Evolutionary conservation across 2,329 filamentous ascomycete species (phyloP).

Genomic region (Pseudovirgaria hyperparasitica): DNA sequence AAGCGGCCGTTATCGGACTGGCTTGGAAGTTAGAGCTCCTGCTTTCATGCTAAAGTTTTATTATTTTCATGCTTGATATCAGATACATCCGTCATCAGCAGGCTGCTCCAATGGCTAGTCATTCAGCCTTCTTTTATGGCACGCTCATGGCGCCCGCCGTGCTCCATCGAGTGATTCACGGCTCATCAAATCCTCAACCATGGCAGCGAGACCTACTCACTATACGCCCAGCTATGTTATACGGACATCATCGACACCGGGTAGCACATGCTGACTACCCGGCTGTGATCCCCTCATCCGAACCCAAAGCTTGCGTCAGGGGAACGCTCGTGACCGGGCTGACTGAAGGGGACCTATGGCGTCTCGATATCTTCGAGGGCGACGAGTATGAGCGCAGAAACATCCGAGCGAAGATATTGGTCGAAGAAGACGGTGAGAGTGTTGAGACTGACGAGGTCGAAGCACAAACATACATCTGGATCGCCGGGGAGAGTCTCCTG

Average conservation of each 20-base stretch:
- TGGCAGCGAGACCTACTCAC: constrained; percentile 43
- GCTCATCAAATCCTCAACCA: constrained; percentile 35
- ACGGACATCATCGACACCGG: constrained; percentile 56
- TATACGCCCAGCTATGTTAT: constrained; percentile 63
- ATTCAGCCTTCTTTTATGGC: constrained; percentile 53
- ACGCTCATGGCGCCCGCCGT: constrained; percentile 75
- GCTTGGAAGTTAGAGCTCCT: too few species aligned
- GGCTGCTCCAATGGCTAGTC: constrained; percentile 24
- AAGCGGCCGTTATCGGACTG: too few species aligned
- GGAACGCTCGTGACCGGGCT: constrained; percentile 67
- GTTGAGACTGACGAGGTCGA: constrained; percentile 27
- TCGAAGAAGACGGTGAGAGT: constrained; percentile 17
- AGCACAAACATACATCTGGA: constrained; percentile 40
- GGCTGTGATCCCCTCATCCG: constrained; percentile 44
- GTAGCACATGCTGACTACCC: constrained; percentile 68
- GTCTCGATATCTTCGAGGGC: constrained; percentile 76
- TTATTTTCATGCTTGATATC: neutral
- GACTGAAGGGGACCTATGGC: constrained; percentile 60
- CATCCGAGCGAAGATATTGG: constrained; percentile 34
- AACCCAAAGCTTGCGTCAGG: constrained; percentile 41
- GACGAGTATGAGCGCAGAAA: constrained; percentile 48
- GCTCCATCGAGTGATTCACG: constrained; percentile 74
- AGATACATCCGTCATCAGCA: neutral
- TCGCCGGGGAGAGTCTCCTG: constrained; percentile 34
- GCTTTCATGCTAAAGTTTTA: neutral